These are phyloP conservation scores for Turnera subulata DNA, from an alignment of 345 rosid species.

Conservation along the genomic window DNA sequence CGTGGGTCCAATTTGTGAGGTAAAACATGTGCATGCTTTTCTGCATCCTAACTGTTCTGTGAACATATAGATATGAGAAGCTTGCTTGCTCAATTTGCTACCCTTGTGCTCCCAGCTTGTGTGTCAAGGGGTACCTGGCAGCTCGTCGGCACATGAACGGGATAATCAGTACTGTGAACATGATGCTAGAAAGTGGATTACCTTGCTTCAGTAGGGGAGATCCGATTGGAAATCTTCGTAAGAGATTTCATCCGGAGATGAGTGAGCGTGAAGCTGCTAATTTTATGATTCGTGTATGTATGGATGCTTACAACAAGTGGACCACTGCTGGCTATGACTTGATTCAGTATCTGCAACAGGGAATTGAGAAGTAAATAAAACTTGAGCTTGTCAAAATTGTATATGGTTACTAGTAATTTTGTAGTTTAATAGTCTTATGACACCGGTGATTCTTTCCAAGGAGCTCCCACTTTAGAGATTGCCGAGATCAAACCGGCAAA, in stretches of 20 bases:
- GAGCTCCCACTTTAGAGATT: constrained; percentile 14
- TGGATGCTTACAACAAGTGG: constrained; percentile 97
- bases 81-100: not conserved
- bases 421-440: not conserved
- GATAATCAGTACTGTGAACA: constrained; percentile 66
- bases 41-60: not conserved
- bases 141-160: constrained; percentile 91
- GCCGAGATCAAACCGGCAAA: constrained; percentile 9
- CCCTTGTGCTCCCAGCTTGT: constrained; percentile 43
- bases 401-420: constrained; percentile 29
- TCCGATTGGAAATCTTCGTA: constrained; percentile 92
- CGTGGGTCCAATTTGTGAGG: constrained; percentile 83
- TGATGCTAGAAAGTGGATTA: constrained; percentile 97
- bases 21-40: constrained; percentile 12
- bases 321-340: constrained; percentile 91
- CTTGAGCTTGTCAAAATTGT: constrained; percentile 19
- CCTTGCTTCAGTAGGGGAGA: constrained; percentile 98
- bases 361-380: constrained; percentile 70
- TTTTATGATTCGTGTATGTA: constrained; percentile 79
- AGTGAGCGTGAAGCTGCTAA: constrained; percentile 94
- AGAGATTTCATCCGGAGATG: constrained; percentile 96
- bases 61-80: not conserved
- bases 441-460: constrained; percentile 18
- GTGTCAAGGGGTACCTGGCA: constrained; percentile 87
- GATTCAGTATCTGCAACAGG: constrained; percentile 94